Conservation (phyloP, 768 basidiomycete genomes). For the Kwoniella botswanensis region DNA sequence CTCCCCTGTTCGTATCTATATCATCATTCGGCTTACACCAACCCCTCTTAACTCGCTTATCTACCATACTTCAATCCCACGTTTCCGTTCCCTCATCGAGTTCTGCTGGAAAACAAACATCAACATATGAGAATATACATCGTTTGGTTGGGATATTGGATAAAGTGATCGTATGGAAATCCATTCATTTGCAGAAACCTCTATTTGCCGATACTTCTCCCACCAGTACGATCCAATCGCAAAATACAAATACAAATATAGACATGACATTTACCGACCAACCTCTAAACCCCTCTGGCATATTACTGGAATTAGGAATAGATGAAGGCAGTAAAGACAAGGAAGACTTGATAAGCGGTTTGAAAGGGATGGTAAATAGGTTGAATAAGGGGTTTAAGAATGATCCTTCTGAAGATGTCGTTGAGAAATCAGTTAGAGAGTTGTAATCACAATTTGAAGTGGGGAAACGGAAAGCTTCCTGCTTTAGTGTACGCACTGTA, state of each 20-base stretch:
- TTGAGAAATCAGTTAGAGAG: conserved; percentile 22
- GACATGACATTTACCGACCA: conserved; percentile 5
- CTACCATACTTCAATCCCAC: background rate
- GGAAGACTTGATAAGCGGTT: background rate
- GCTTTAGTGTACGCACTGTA: too few species aligned
- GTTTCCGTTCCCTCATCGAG: background rate
- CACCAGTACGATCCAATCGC: too few species aligned
- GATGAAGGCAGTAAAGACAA: background rate
- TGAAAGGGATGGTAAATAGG: conserved; percentile 18
- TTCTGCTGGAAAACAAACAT: background rate
- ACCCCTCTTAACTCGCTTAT: conserved; percentile 4
- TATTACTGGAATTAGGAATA: background rate
- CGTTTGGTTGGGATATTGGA: conserved; percentile 6
- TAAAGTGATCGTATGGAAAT: conserved; percentile 14
- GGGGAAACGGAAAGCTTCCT: too few species aligned
- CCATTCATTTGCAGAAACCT: background rate
- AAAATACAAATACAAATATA: background rate
- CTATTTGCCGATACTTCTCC: background rate
- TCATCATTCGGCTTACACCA: conserved; percentile 14
- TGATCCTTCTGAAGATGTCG: background rate
- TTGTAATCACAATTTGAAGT: background rate
- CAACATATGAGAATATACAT: background rate
- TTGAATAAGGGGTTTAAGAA: conserved; percentile 20
- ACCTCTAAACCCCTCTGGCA: background rate
- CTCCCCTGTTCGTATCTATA: conserved; percentile 10